Evolutionary conservation across 495 filamentous ascomycete genomes (phyloP), one percentile per base, ranked within the genome.

Genomic region (Hypoxylon rickii): DNA sequence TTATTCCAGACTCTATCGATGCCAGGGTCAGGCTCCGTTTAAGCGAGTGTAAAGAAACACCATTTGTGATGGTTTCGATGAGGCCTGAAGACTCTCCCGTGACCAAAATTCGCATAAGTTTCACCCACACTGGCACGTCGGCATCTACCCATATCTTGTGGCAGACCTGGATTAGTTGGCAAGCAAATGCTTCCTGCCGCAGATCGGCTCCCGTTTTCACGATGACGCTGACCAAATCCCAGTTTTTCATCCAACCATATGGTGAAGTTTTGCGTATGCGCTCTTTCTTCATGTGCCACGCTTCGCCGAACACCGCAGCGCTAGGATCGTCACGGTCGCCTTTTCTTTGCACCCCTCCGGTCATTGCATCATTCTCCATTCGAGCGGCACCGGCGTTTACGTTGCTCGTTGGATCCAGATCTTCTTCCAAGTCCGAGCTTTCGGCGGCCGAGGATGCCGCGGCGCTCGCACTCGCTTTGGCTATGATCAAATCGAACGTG

Each of bases 341-440:
- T 63, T 86, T 86, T 22, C 86, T 82, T 60, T 85, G 85, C 3
- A 90, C 80, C 20, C 87, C 87, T 43, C 86, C 88, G 15, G 87
- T 90, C 73, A 86, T 89, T 66, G 85, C 76, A 66, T 90, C 87
- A 68, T 90, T 90, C 69, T 90, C 87, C 88, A 90, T 90, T 58
- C 87, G 75, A 29, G 86, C 87, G 20, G 85, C 83, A 48, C 87
- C 87, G 36, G 87, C 86, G 32, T 79, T 85, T 21, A 78, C 67
- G 66, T 83, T 84, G 51, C 82, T 76, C 6, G 74, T 69, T 18
- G 83, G 67, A 7, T 76, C 70, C 3, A 75, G 50, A 15, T 72
- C 76, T 2, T 71, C 71, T 13, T 82, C 80, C 26, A 82, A 60
- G 44, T 76, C 76, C 8, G 48, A 13, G 15, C 63, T 41, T 66